Percentiles rank a stretch among this genome's conserved stretches.
phyloP scores from a whole-genome alignment of 345 rosid species.

The Linum lewisii region DNA sequence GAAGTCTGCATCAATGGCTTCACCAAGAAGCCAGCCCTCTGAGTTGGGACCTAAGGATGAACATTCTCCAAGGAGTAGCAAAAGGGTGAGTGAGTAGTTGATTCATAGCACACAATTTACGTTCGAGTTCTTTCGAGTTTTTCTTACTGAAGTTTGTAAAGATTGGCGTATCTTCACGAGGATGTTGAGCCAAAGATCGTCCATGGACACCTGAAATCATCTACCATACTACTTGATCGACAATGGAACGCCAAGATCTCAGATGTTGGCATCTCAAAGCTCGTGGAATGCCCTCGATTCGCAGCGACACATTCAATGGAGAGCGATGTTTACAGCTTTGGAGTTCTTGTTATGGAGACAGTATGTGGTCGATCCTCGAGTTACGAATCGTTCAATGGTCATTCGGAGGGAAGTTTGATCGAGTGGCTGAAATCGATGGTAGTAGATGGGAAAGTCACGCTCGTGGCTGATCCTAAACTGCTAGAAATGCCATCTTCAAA shows the following conservation, averaged over 20 bases:
- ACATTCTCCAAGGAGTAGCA: conserved; percentile 63
- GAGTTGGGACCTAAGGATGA: conserved; percentile 45
- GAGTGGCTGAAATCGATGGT: conserved; percentile 73
- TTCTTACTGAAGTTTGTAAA: conserved; percentile 15
- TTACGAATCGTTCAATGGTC: too few relatives aligned
- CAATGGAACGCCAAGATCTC: conserved; percentile 72
- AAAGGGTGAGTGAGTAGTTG: conserved; percentile 53
- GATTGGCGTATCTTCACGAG: conserved; percentile 70
- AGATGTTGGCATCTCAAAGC: conserved; percentile 37
- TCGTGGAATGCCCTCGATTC: conserved; percentile 15
- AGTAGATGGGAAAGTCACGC: conserved; percentile 31
- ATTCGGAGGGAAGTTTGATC: conserved; percentile 40
- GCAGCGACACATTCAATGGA: conserved; percentile 18
- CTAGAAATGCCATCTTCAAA: conserved; percentile 39
- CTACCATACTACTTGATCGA: conserved; percentile 60
- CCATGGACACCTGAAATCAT: conserved; percentile 49
- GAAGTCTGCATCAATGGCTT: conserved; percentile 69
- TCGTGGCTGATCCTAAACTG: conserved; percentile 51
- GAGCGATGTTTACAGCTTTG: conserved; percentile 58
- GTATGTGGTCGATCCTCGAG: conserved; percentile 53
- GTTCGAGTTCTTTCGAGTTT: not conserved
- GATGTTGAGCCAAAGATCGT: conserved; percentile 51
- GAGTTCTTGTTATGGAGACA: conserved; percentile 67
- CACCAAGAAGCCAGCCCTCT: conserved; percentile 46
- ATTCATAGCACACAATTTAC: not conserved